Conservation (phyloP, 208 protist genomes). For the Trypanosoma scelopori region DNA sequence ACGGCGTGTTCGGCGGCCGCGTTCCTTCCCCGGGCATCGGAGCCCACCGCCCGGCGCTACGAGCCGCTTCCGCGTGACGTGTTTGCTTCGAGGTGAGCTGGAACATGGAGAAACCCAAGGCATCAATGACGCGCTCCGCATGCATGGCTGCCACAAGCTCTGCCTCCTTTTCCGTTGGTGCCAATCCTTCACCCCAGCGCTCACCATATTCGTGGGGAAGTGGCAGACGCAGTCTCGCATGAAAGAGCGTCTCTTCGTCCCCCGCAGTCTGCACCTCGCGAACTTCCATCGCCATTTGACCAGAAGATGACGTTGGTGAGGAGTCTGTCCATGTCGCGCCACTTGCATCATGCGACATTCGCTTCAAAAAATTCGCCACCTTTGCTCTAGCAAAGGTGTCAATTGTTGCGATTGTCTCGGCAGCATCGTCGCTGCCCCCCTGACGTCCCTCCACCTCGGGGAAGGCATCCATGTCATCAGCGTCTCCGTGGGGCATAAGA, state of each 20-base stretch:
- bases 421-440: slow-evolving; percentile 15
- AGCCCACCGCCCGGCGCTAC: slow-evolving; percentile 64
- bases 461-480: slow-evolving; percentile 8
- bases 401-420: slow-evolving; percentile 45
- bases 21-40: slow-evolving; percentile 32
- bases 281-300: slow-evolving; percentile 31
- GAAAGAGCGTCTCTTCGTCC: slow-evolving; percentile 37
- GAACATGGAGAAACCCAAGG: slow-evolving; percentile 79
- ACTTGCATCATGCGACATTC: slow-evolving; percentile 2
- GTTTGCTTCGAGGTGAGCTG: slow-evolving; percentile 75
- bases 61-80: slow-evolving; percentile 71
- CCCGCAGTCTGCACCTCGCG: slow-evolving; percentile 54
- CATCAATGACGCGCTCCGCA: slow-evolving; percentile 83
- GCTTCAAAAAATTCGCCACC: slow-evolving; percentile 68
- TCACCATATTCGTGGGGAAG: slow-evolving; percentile 70
- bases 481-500: slow-evolving; percentile 17
- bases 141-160: slow-evolving; percentile 84
- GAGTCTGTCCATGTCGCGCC: not conserved
- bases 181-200: slow-evolving; percentile 79
- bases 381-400: slow-evolving; percentile 75
- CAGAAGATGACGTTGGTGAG: not conserved
- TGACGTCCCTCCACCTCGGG: slow-evolving; percentile 2
- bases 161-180: slow-evolving; percentile 61
- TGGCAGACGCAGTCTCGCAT: slow-evolving; percentile 61
- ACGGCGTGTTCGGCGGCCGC: slow-evolving; percentile 21